These are phyloP conservation scores for Beta vulgaris DNA, from an alignment of 148 eudicot genomes.

Conservation along the genomic window DNA sequence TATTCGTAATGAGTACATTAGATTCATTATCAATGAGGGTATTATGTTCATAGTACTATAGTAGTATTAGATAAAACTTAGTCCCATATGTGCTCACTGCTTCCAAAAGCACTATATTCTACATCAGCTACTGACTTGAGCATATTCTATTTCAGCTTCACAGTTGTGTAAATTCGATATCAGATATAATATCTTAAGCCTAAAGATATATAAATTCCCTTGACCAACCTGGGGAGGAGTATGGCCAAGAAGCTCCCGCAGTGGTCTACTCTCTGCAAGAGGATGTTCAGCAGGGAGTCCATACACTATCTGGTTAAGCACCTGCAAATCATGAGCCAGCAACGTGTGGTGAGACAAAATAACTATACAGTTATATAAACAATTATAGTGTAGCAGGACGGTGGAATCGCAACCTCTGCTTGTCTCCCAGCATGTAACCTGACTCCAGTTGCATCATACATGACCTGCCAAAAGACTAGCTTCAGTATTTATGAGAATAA, in stretches of 20 bases:
- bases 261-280: conserved; percentile 89
- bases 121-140: neutral
- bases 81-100: no score
- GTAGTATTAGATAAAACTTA: no score
- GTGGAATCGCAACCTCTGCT: conserved; percentile 64
- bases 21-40: no score
- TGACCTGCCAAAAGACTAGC: conserved; percentile 59
- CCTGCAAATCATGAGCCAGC: conserved; percentile 43
- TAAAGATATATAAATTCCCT: neutral
- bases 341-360: conserved; percentile 1
- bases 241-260: conserved; percentile 95
- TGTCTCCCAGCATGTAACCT: conserved; percentile 97
- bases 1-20: no score
- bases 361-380: neutral
- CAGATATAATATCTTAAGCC: neutral
- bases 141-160: neutral
- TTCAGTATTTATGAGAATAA: conserved; percentile 2
- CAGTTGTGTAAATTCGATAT: neutral
- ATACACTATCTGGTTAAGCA: conserved; percentile 93
- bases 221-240: conserved; percentile 80
- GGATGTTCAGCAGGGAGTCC: conserved; percentile 98
- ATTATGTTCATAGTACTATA: no score
- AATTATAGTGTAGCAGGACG: neutral
- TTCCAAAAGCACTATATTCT: no score
- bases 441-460: conserved; percentile 99